Evolutionary conservation across 2,329 filamentous ascomycete genomes (phyloP).

Genomic region (Xylaria hypoxylon): DNA sequence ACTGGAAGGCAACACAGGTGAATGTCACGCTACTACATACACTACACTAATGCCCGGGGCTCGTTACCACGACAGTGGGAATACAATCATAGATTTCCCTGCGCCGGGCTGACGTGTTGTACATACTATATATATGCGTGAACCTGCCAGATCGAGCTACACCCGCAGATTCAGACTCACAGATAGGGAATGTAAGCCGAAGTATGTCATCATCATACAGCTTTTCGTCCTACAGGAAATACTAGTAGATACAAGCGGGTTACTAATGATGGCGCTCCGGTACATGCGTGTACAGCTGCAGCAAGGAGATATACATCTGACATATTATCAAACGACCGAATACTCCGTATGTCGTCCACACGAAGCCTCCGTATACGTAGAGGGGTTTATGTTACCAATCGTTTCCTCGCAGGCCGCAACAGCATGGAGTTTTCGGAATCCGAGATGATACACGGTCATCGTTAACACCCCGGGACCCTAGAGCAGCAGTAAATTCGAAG

Average conservation of each 20-base stretch:
- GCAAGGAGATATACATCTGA: too few species aligned
- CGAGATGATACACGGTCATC: background rate
- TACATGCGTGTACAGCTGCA: too few species aligned
- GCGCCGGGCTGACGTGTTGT: conserved; percentile 1
- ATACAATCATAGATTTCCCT: background rate
- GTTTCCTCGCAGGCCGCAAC: background rate
- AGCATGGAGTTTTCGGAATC: background rate
- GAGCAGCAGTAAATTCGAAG: background rate
- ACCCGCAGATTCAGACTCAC: conserved; percentile 1
- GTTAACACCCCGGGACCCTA: background rate
- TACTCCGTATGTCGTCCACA: too few species aligned
- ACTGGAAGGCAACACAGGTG: conserved; percentile 1
- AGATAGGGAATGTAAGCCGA: conserved; percentile 23
- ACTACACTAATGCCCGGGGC: background rate
- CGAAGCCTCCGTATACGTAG: too few species aligned
- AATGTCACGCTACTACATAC: conserved; percentile 13
- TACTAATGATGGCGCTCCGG: background rate
- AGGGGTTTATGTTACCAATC: background rate
- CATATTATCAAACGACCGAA: too few species aligned
- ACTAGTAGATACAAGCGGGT: background rate
- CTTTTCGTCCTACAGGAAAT: too few species aligned
- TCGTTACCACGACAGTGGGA: conserved; percentile 22
- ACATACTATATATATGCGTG: background rate
- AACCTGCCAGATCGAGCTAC: conserved; percentile 29
- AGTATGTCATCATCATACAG: conserved; percentile 5